Evolutionary conservation across 202 grass and related monocot species (phyloP).

Genomic region (Saccharum hybrid): DNA sequence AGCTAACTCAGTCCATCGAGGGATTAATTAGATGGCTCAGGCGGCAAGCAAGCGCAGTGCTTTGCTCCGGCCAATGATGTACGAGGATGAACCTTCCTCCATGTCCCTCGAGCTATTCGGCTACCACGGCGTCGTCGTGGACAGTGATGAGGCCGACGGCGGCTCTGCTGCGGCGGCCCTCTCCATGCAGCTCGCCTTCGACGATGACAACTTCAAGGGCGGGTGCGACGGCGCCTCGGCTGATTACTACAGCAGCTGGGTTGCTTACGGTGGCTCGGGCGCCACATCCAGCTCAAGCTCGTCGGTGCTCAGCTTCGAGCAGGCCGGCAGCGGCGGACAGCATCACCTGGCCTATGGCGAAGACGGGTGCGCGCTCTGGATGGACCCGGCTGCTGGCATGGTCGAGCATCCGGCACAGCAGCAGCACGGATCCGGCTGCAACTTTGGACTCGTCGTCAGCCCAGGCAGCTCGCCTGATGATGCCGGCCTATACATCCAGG

Average conservation of each 20-base stretch:
- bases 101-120: constrained; percentile 60
- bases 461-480: constrained; percentile 12
- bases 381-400: constrained; percentile 47
- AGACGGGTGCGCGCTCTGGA: constrained; percentile 74
- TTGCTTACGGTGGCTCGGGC: constrained; percentile 10
- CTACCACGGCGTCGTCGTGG: constrained; percentile 36
- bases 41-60: constrained; percentile 39
- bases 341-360: constrained; percentile 42
- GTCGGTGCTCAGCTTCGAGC: constrained; percentile 89
- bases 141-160: constrained; percentile 23
- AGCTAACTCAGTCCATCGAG: background rate
- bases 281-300: constrained; percentile 68
- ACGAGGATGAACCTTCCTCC: constrained; percentile 48
- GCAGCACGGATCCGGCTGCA: constrained; percentile 5
- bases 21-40: constrained; percentile 14
- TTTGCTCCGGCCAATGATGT: constrained; percentile 30
- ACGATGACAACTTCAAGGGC: constrained; percentile 51
- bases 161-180: constrained; percentile 12
- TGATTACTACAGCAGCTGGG: constrained; percentile 60
- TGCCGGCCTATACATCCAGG: constrained; percentile 32
- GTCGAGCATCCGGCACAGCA: constrained; percentile 10
- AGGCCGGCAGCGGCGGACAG: constrained; percentile 19
- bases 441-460: constrained; percentile 38
- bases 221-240: background rate
- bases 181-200: constrained; percentile 44